Evolutionary conservation across 1,284 basidiomycete species (phyloP).

Genomic region (Blastosporella zonata): DNA sequence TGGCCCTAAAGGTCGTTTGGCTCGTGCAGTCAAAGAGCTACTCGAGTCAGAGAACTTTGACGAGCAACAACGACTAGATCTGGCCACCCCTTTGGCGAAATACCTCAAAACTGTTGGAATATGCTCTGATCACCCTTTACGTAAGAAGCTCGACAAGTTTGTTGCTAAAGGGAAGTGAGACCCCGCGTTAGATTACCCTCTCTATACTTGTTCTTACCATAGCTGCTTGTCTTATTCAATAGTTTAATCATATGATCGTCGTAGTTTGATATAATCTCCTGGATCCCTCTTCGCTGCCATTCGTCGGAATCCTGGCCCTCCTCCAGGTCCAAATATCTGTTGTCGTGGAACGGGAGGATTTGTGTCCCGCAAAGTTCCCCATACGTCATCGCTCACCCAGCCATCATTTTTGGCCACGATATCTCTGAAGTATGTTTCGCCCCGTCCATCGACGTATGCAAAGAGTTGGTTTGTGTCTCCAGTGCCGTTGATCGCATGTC

Average conservation of each 20-base stretch:
- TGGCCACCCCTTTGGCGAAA: conserved; percentile 50
- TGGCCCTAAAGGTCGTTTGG: conserved; percentile 61
- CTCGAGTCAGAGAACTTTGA: conserved; percentile 51
- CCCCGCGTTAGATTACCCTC: not conserved
- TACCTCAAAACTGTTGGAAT: conserved; percentile 54
- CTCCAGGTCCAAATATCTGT: conserved; percentile 31
- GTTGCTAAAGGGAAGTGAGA: conserved; percentile 18
- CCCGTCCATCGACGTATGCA: conserved; percentile 30
- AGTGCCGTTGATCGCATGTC: conserved; percentile 37
- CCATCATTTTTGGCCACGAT: conserved; percentile 36
- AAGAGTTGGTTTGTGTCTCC: conserved; percentile 35
- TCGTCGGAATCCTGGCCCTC: conserved; percentile 32
- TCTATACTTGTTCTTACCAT: conserved; percentile 3
- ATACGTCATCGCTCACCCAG: conserved; percentile 34
- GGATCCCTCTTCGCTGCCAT: conserved; percentile 8
- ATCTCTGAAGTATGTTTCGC: conserved; percentile 34
- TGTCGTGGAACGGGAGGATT: conserved; percentile 32
- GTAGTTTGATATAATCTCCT: not conserved
- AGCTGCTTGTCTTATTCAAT: not conserved
- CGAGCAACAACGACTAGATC: conserved; percentile 41
- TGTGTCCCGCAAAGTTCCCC: conserved; percentile 31
- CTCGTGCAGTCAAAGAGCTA: conserved; percentile 61
- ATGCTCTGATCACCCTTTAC: conserved; percentile 57
- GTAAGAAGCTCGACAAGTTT: conserved; percentile 63
- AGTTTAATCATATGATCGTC: not conserved